Base-by-base conservation (phyloP, 2,329 filamentous ascomycete species). In the Dothiorella sarmentorum region DNA sequence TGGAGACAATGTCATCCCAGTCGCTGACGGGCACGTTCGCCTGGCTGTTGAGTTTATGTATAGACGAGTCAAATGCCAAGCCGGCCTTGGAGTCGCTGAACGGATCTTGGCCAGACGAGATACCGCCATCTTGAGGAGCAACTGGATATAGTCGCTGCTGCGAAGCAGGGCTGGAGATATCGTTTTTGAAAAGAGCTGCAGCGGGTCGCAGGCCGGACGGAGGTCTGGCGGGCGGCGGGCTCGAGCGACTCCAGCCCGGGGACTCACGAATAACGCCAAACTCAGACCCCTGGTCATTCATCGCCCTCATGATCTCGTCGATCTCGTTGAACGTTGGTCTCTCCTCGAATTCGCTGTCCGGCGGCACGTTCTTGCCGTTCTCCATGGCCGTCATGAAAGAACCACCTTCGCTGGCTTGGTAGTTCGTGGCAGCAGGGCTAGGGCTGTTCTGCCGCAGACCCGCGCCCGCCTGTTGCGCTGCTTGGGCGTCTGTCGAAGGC, bases 231-330 rank as follows among this genome's bases (percentile, higher is more conserved):
- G 59, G 43, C 33, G 18, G 59, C 26, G 49, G 52, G 31, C 51
- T 56, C 18, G 52, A 47, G n/a, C 58, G 51, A 4, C 24, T 37
- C 52, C 58, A 60, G 6, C 20, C 18, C n/a, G 40, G 42, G 26
- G 60, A 58, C 20, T 53, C 68, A 67, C 85, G 86, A 68, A 91
- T 89, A 60, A 91, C 83, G 11, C 89, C 89, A 70, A 88, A 84
- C 53, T 87, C 85, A 1, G 88, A 88, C 63, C 91, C 85, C 47
- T 80, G 84, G 60, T 86, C 82, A 66, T 91, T 87, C 66, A 97
- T 82, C 61, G 94, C 88, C 63, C 87, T 85, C 91, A 97, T 96
- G 55, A 97, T 86, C 43, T 88, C 90, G 76, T 97, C 92, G 67
- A 97, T 92, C 69, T 97, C 91, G 64, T 93, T 87, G 65, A 90